Percentiles rank a stretch among this genome's conserved stretches.
phyloP scores from a whole-genome alignment of 2,329 filamentous ascomycete genomes.

The Botrytis medusae region DNA sequence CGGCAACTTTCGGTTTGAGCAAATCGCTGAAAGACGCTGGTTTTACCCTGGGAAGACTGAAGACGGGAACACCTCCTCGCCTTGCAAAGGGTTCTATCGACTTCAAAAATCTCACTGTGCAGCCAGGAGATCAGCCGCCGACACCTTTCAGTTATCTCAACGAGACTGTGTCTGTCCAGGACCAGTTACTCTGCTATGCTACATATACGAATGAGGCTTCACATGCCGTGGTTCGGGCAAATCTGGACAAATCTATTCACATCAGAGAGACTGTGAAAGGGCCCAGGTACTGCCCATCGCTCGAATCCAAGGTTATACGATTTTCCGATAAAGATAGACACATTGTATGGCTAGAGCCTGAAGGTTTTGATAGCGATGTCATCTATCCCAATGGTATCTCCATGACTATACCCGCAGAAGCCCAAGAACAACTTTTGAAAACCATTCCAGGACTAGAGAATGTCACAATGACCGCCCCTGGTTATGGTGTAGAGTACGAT shows the following conservation, averaged over 20 bases:
- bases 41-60: conserved; percentile 84
- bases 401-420: conserved; percentile 90
- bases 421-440: conserved; percentile 79
- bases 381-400: conserved; percentile 97
- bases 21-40: conserved; percentile 86
- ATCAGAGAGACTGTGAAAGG: conserved; percentile 94
- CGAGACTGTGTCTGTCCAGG: conserved; percentile 69
- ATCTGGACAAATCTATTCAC: conserved; percentile 94
- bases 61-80: conserved; percentile 93
- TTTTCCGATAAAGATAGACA: conserved; percentile 80
- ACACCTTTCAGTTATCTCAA: conserved; percentile 91
- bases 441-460: conserved; percentile 87
- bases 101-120: conserved; percentile 67
- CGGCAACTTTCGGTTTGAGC: conserved; percentile 87
- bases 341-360: conserved; percentile 95
- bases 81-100: conserved; percentile 81
- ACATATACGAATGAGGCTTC: conserved; percentile 83
- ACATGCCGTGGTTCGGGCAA: conserved; percentile 80
- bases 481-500: conserved; percentile 97
- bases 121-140: conserved; percentile 81
- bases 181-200: conserved; percentile 82
- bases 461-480: conserved; percentile 87
- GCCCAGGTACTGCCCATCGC: conserved; percentile 89
- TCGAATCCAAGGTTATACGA: conserved; percentile 90
- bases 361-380: conserved; percentile 85